Evolutionary conservation across 2,329 filamentous ascomycete genomes (phyloP).

Genomic region (Mariannaea sp.): DNA sequence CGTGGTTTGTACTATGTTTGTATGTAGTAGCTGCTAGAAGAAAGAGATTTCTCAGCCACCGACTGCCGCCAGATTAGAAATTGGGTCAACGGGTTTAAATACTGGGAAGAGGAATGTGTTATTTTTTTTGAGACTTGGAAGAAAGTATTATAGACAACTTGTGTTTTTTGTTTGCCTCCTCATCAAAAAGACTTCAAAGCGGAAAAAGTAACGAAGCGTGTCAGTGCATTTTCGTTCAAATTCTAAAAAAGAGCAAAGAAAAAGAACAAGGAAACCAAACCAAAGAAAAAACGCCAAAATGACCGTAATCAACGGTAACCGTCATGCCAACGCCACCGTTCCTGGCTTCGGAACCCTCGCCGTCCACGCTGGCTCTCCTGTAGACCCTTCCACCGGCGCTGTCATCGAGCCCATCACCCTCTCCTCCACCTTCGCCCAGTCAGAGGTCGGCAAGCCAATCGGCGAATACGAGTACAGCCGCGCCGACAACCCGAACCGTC

Average conservation of each 20-base stretch:
- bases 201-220: background rate
- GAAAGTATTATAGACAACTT: too few species aligned
- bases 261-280: background rate
- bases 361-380: constrained; percentile 88
- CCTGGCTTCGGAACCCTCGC: constrained; percentile 81
- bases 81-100: too few species aligned
- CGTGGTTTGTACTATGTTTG: too few species aligned
- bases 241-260: background rate
- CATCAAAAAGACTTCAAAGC: too few species aligned
- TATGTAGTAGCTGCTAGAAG: too few species aligned
- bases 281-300: background rate
- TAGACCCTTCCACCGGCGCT: constrained; percentile 88
- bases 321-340: background rate
- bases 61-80: too few species aligned
- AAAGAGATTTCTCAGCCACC: background rate
- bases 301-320: background rate
- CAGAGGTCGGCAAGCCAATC: constrained; percentile 81
- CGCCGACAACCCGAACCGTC: constrained; percentile 90
- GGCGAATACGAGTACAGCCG: constrained; percentile 92
- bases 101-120: too few species aligned
- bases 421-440: constrained; percentile 95
- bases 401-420: constrained; percentile 97
- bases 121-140: too few species aligned
- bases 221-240: background rate
- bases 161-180: too few species aligned